Evolutionary conservation across 768 basidiomycete species (phyloP).

Genomic region (Serpula lacrymans): DNA sequence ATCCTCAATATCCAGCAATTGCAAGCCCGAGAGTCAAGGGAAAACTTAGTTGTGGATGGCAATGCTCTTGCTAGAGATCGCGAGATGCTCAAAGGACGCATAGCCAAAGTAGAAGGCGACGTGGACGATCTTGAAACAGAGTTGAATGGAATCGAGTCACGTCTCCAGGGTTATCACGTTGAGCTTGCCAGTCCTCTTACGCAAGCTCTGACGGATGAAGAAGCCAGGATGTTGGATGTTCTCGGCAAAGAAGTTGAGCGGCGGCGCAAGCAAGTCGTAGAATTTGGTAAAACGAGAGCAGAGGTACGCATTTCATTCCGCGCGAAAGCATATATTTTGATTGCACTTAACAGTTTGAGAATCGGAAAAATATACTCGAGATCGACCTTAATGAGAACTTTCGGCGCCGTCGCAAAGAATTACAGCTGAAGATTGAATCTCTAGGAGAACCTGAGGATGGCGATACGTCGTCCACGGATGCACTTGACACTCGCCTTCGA

Average conservation of each 20-base stretch:
- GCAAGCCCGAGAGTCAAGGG: constrained; percentile 65
- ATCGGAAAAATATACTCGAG: constrained; percentile 76
- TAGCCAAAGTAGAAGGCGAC: constrained; percentile 62
- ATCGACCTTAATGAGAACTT: constrained; percentile 93
- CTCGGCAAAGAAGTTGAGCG: constrained; percentile 77
- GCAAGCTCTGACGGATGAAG: constrained; percentile 68
- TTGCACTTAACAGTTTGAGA: constrained; percentile 53
- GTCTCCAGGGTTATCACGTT: constrained; percentile 57
- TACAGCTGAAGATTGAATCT: constrained; percentile 71
- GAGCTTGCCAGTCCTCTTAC: constrained; percentile 78
- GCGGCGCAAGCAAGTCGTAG: constrained; percentile 65
- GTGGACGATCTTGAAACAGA: constrained; percentile 73
- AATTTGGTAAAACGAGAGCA: constrained; percentile 62
- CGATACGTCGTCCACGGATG: constrained; percentile 55
- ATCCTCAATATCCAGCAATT: constrained; percentile 66
- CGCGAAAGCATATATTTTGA: constrained; percentile 11
- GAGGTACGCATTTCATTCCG: constrained; percentile 48
- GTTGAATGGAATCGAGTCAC: constrained; percentile 55
- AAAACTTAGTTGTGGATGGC: constrained; percentile 62
- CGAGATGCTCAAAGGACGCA: constrained; percentile 61
- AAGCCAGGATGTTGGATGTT: constrained; percentile 59
- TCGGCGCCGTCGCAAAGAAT: constrained; percentile 72
- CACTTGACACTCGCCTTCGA: constrained; percentile 62
- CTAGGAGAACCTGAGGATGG: constrained; percentile 61
- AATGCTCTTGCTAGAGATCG: constrained; percentile 59